These are phyloP conservation scores for Haplosporangium sp. DNA, from an alignment of 371 early-diverging fungal species.

Conservation along the genomic window DNA sequence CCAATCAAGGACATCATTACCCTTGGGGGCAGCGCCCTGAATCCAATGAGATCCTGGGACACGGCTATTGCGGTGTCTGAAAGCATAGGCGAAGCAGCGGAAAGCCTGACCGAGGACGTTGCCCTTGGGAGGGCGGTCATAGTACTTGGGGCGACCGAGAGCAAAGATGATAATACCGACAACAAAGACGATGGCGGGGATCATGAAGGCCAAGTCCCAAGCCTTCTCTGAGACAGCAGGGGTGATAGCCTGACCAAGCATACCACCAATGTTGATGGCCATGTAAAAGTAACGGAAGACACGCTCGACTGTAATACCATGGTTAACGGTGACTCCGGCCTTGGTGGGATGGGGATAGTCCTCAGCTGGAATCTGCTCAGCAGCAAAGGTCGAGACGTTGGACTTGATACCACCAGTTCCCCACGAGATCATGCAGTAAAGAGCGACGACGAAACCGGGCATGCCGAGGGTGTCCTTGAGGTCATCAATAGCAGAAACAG, in stretches of 20 bases:
- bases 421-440: conserved; percentile 78
- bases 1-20: conserved; percentile 59
- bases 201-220: conserved; percentile 67
- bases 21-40: conserved; percentile 44
- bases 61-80: conserved; percentile 63
- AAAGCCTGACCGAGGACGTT: conserved; percentile 67
- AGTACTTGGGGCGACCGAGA: conserved; percentile 69
- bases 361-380: conserved; percentile 69
- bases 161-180: conserved; percentile 68
- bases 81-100: conserved; percentile 61
- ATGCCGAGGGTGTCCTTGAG: conserved; percentile 67
- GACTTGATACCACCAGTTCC: conserved; percentile 94
- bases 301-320: conserved; percentile 63
- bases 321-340: conserved; percentile 59
- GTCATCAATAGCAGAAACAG: conserved; percentile 66
- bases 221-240: conserved; percentile 65
- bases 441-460: conserved; percentile 73
- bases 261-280: conserved; percentile 84
- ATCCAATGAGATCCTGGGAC: conserved; percentile 61
- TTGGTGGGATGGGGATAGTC: conserved; percentile 55
- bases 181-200: conserved; percentile 77
- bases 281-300: conserved; percentile 84
- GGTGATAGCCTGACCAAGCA: conserved; percentile 71
- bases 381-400: conserved; percentile 77
- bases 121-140: conserved; percentile 71